Evolutionary conservation across 495 filamentous ascomycete species (phyloP), one percentile per base, ranked within the genome.

Genomic region (Penicillium ucsense): DNA sequence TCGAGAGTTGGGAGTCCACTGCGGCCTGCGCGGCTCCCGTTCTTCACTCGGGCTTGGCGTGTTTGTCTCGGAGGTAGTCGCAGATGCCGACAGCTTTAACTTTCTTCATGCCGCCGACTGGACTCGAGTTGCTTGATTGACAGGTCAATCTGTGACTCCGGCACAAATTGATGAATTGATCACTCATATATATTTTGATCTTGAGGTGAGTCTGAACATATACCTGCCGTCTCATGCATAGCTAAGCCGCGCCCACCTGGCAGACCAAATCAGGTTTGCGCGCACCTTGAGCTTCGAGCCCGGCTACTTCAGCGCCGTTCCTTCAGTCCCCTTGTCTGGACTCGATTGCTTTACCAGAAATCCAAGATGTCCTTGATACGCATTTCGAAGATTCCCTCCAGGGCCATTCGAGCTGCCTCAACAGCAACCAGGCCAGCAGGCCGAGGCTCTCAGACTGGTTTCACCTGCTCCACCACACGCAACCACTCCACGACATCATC

Each of bases 401-500:
- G 51, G 7, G 48, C 56, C 9, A 30, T 50, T 28, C 56, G 53
- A 10, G 29, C 47, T 37, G n/a, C 49, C 28, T n/a, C 27, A 35
- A 31, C 51, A 31, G 40, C 39, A n/a, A 47, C 38, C 31, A 31
- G 46, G n/a, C 35, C 56, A 27, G 34, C 45, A 45, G 29, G 40
- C 42, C 53, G n/a, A 37, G 45, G 20, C 38, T 20, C 34, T 45
- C 35, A 42, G 9, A 30, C 32, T n/a, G 43, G 30, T 48, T 11
- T 38, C 30, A 34, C 29, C 38, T 45, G 27, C 32, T 12, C 38
- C 28, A 33, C 37, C 10, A 41, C 20, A 35, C 64, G 62, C 51
- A 45, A 81, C 69, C 68, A 72, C 56, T 63, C 64, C 36, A 20
- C 20, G 20, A 68, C 78, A 49, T 82, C 82, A 31, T 82, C 85